phyloP scores from a whole-genome alignment of 441 rosid genomes.

The Lepidium campestre region DNA sequence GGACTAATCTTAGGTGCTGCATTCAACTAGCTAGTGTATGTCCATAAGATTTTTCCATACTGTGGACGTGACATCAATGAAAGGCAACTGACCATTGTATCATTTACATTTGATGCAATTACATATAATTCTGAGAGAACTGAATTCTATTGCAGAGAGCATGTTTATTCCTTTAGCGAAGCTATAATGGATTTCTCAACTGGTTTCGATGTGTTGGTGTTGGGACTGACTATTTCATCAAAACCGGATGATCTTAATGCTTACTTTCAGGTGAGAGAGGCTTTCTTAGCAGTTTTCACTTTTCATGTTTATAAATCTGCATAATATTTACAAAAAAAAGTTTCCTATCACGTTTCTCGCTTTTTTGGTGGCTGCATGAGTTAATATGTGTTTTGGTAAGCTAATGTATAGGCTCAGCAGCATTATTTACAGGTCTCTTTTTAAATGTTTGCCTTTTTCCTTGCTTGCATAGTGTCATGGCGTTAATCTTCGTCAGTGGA shows the following conservation, averaged over 20 bases:
- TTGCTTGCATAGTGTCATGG: slow-evolving; percentile 11
- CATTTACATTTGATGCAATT: slow-evolving; percentile 4
- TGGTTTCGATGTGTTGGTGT: slow-evolving; percentile 47
- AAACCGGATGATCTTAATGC: slow-evolving; percentile 57
- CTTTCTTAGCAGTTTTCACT: slow-evolving; percentile 9
- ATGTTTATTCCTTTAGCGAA: slow-evolving; percentile 50
- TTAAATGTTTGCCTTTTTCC: neutral
- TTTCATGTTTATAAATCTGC: slow-evolving; percentile 8
- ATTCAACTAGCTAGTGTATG: slow-evolving; percentile 9
- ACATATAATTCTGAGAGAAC: slow-evolving; percentile 16
- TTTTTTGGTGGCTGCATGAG: neutral
- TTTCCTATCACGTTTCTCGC: neutral
- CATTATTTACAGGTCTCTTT: neutral
- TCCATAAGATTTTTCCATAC: neutral
- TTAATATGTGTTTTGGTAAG: neutral
- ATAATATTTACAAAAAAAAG: neutral
- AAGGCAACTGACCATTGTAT: neutral
- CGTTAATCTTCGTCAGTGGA: slow-evolving; percentile 5
- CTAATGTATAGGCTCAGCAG: neutral
- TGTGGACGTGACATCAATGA: neutral
- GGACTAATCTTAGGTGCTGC: slow-evolving; percentile 6
- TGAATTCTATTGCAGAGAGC: slow-evolving; percentile 59
- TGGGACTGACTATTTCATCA: slow-evolving; percentile 46
- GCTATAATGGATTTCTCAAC: slow-evolving; percentile 45
- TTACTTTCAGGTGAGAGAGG: slow-evolving; percentile 55